Conservation (phyloP, 208 protist species). For the Histomonas meleagridis region DNA sequence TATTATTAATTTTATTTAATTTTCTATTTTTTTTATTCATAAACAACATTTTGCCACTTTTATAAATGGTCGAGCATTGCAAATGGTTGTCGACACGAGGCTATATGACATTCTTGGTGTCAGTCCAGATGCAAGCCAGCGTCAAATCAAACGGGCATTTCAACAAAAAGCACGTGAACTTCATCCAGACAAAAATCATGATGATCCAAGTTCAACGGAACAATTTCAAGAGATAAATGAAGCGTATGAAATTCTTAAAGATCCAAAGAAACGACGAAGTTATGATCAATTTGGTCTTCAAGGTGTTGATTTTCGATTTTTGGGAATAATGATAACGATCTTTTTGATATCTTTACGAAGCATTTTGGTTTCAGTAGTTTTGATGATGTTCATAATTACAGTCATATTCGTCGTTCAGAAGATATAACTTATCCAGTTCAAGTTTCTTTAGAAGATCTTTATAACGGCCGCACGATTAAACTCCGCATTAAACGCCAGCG, state of each 20-base stretch:
- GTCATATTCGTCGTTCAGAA: not conserved
- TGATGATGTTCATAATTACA: too few species aligned
- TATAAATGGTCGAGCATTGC: too few species aligned
- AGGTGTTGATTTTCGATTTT: not conserved
- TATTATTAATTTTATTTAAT: too few species aligned
- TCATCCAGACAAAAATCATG: constrained; percentile 37
- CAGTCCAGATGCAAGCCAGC: not conserved
- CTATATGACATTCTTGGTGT: constrained; percentile 29
- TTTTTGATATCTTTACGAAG: not conserved
- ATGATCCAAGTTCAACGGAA: constrained; percentile 15
- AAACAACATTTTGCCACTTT: too few species aligned
- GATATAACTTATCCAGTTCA: not conserved
- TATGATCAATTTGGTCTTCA: constrained; percentile 18
- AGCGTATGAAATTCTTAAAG: constrained; percentile 31
- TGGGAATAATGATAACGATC: not conserved
- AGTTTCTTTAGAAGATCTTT: not conserved
- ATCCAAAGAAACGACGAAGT: not conserved
- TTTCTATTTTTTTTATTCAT: too few species aligned
- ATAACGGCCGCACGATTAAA: constrained; percentile 4
- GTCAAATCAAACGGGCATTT: not conserved
- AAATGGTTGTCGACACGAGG: not conserved
- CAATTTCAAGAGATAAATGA: constrained; percentile 33
- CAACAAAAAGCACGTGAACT: not conserved
- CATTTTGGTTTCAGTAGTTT: not conserved
- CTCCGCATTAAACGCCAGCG: not conserved